Evolutionary conservation across 345 rosid species (phyloP).

Genomic region (Camelina hispida): DNA sequence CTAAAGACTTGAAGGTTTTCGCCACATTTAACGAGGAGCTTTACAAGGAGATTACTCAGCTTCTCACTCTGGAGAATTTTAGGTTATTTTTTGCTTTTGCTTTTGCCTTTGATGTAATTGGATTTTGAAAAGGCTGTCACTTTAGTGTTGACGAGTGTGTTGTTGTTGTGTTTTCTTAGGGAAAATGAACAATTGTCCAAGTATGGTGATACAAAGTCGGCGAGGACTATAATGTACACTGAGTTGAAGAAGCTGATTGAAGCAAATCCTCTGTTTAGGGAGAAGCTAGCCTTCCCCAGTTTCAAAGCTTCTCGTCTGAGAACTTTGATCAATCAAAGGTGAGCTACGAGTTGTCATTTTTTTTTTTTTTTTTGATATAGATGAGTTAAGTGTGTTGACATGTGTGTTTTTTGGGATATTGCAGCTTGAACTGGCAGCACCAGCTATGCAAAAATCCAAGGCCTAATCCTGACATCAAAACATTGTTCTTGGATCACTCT

Average conservation of each 20-base stretch:
- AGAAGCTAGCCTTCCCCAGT: slow-evolving; percentile 75
- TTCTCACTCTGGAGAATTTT: slow-evolving; percentile 78
- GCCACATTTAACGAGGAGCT: slow-evolving; percentile 86
- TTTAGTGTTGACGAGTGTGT: slow-evolving; percentile 28
- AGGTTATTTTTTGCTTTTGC: slow-evolving; percentile 49
- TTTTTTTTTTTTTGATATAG: neutral
- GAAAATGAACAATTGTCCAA: slow-evolving; percentile 92
- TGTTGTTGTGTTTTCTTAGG: slow-evolving; percentile 42
- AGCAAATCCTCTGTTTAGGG: slow-evolving; percentile 89
- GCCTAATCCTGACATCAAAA: slow-evolving; percentile 90
- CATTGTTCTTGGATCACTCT: slow-evolving; percentile 82
- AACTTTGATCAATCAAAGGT: slow-evolving; percentile 93
- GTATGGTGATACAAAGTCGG: slow-evolving; percentile 94
- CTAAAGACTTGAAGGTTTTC: slow-evolving; percentile 81
- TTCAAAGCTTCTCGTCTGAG: slow-evolving; percentile 80
- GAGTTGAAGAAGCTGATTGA: slow-evolving; percentile 89
- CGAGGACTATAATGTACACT: slow-evolving; percentile 78
- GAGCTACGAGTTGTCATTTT: neutral
- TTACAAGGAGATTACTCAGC: slow-evolving; percentile 91
- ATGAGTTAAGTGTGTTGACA: neutral
- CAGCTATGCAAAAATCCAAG: slow-evolving; percentile 95
- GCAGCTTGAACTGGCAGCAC: slow-evolving; percentile 96
- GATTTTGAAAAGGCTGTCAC: neutral
- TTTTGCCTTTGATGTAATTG: neutral
- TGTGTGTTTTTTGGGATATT: slow-evolving; percentile 11